Conservation (phyloP, 192 early-diverging fungal species). For the Podila epigama region DNA sequence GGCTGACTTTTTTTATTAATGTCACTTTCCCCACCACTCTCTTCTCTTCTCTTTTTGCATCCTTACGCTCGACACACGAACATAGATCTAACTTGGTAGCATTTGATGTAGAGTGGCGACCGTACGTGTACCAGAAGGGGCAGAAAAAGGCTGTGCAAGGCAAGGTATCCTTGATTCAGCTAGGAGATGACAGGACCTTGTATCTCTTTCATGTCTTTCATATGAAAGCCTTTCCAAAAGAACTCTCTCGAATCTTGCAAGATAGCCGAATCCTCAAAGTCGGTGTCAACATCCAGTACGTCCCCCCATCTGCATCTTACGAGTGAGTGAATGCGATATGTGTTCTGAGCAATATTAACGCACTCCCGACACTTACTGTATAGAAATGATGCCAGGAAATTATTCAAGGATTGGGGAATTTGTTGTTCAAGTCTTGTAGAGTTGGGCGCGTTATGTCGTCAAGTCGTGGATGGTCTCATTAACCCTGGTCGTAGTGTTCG, state of each 20-base stretch:
- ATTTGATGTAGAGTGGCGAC: constrained; percentile 36
- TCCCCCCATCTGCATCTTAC: not conserved
- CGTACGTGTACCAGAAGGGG: constrained; percentile 3
- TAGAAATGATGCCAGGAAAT: constrained; percentile 38
- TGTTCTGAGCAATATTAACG: no score
- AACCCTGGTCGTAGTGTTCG: constrained; percentile 14
- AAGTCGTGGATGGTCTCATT: constrained; percentile 9
- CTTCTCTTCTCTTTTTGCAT: not conserved
- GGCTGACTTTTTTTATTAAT: no score
- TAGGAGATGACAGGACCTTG: constrained; percentile 33
- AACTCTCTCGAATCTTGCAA: constrained; percentile 15
- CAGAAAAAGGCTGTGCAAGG: no score
- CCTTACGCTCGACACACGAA: no score
- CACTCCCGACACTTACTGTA: not conserved
- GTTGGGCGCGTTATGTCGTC: constrained; percentile 23
- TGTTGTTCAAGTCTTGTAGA: constrained; percentile 28
- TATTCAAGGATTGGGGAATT: constrained; percentile 45
- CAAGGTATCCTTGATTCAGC: constrained; percentile 28
- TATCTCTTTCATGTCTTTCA: constrained; percentile 39
- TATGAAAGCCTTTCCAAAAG: constrained; percentile 31
- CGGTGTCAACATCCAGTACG: constrained; percentile 40
- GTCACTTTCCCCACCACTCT: no score
- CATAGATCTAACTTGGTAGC: constrained; percentile 33
- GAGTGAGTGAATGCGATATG: not conserved
- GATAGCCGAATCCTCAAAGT: constrained; percentile 33